phyloP scores from a whole-genome alignment of 176 grass and related monocot genomes.

The Guadua angustifolia region DNA sequence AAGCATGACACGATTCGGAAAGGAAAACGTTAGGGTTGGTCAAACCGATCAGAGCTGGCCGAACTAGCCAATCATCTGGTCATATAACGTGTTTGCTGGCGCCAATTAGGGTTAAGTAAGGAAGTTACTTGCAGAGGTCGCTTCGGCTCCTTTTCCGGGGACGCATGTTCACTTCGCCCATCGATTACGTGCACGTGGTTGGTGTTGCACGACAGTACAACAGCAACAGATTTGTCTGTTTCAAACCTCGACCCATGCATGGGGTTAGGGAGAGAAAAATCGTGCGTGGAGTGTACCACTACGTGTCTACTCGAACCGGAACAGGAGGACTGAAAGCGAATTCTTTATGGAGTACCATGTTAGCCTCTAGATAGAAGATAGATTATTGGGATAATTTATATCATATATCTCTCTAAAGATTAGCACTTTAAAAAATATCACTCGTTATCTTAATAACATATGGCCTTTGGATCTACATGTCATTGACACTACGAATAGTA shows the following conservation, averaged over 20 bases:
- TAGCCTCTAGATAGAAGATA: neutral
- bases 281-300: neutral
- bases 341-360: neutral
- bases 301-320: neutral
- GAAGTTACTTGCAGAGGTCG: neutral
- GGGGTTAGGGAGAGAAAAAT: neutral
- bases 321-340: constrained; percentile 25
- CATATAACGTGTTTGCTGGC: constrained; percentile 37
- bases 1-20: too few relatives aligned
- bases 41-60: neutral
- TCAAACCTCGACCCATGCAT: neutral
- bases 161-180: neutral
- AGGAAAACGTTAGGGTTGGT: constrained; percentile 9
- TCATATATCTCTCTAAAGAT: too few relatives aligned
- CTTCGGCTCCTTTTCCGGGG: neutral
- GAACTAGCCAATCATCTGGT: constrained; percentile 15
- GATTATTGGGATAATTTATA: neutral
- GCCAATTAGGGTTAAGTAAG: neutral
- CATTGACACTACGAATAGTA: too few relatives aligned
- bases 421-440: too few relatives aligned
- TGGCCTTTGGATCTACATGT: too few relatives aligned
- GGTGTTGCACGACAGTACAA: neutral
- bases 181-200: constrained; percentile 16
- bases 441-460: too few relatives aligned
- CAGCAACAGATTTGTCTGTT: neutral